A percentile compares a stretch with the other conserved stretches of the same genome.
Conservation (phyloP, 257 asterid genomes). For the Galeopsis tetrahit region DNA sequence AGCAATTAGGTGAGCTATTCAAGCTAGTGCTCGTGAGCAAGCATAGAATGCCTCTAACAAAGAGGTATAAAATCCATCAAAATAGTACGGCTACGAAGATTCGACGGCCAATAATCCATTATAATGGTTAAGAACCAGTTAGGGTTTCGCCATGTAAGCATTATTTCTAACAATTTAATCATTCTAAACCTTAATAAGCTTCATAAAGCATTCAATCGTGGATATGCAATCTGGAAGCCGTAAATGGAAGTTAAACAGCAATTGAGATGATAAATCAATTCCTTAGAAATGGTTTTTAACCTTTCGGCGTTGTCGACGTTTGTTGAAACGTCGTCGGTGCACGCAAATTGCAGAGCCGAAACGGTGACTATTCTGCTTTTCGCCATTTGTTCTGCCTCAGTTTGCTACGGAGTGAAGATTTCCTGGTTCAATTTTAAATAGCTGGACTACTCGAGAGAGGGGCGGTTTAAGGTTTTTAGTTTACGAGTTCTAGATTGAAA, state of each 20-base stretch:
- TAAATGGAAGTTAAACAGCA: conserved; percentile 1
- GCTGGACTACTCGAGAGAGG: not conserved
- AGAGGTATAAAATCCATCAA: not conserved
- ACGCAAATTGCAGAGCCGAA: conserved; percentile 85
- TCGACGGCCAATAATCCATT: conserved; percentile 2
- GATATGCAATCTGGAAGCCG: not conserved
- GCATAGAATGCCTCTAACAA: conserved; percentile 14
- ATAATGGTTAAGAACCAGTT: conserved; percentile 11
- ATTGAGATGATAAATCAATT: not conserved
- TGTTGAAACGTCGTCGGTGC: conserved; percentile 82
- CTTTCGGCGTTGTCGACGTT: conserved; percentile 82
- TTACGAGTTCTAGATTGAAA: no score
- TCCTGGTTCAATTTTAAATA: not conserved
- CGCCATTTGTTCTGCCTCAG: conserved; percentile 40
- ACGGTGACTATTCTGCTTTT: conserved; percentile 64
- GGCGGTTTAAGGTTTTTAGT: not conserved
- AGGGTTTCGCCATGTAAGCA: conserved; percentile 8
- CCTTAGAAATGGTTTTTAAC: conserved; percentile 36
- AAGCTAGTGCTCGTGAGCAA: not conserved
- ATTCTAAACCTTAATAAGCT: conserved; percentile 19
- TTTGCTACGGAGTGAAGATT: not conserved
- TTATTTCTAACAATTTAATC: conserved; percentile 3
- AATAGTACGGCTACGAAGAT: not conserved
- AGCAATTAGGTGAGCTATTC: not conserved
- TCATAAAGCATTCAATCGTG: not conserved